phyloP scores from a whole-genome alignment of 164 flowering plant genomes.

The Macadamia tetraphylla region DNA sequence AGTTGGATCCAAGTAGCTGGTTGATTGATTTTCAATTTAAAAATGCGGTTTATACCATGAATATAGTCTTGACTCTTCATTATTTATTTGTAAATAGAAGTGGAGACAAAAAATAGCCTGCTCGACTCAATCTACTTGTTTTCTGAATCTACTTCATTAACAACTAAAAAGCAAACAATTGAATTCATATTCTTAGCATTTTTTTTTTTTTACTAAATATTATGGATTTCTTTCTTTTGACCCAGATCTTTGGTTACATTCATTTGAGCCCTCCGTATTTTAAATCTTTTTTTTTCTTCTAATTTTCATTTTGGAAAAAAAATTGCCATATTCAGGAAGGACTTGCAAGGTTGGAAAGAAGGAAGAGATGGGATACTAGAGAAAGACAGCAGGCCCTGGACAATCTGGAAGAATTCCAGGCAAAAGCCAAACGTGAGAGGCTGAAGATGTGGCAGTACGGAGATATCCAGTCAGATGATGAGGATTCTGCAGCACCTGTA shows the following conservation, averaged over 20 bases:
- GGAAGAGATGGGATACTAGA: slow-evolving; percentile 65
- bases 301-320: too few species aligned
- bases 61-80: too few species aligned
- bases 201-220: too few species aligned
- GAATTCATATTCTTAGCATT: too few species aligned
- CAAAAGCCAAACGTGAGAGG: slow-evolving; percentile 53
- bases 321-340: slow-evolving; percentile 57
- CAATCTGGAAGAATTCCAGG: slow-evolving; percentile 66
- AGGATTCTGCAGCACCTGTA: slow-evolving; percentile 56
- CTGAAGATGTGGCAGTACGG: slow-evolving; percentile 91
- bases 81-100: too few species aligned
- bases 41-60: too few species aligned
- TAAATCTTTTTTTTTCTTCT: background rate
- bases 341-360: slow-evolving; percentile 76
- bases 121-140: too few species aligned
- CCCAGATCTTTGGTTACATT: background rate
- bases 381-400: slow-evolving; percentile 65
- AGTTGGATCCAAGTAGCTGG: too few species aligned
- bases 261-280: background rate
- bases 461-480: slow-evolving; percentile 87
- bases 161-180: too few species aligned
- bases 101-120: too few species aligned
- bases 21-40: too few species aligned
- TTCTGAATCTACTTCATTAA: too few species aligned
- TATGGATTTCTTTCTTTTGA: background rate